These are phyloP conservation scores for Batkoa obscura DNA, from an alignment of 371 early-diverging fungal species.

Conservation along the genomic window DNA sequence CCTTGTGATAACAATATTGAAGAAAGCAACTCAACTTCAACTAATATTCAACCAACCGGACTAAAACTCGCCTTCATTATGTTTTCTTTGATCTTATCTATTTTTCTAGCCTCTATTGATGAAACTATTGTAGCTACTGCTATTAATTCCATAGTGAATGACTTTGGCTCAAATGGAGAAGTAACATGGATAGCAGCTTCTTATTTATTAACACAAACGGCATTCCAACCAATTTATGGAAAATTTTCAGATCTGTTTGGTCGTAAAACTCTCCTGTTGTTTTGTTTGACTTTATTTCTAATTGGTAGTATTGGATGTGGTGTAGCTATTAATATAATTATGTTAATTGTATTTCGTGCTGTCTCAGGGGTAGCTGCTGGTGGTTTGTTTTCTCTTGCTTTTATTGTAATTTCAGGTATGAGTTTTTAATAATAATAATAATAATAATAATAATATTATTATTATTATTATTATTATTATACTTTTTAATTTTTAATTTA, in stretches of 20 bases:
- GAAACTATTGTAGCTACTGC: slow-evolving; percentile 61
- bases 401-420: slow-evolving; percentile 21
- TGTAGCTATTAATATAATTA: slow-evolving; percentile 22
- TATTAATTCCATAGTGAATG: slow-evolving; percentile 51
- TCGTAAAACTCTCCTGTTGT: slow-evolving; percentile 27
- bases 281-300: slow-evolving; percentile 30
- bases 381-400: slow-evolving; percentile 19
- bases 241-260: slow-evolving; percentile 41
- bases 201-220: slow-evolving; percentile 52
- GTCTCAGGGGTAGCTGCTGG: slow-evolving; percentile 57
- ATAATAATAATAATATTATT: no score
- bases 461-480: no score
- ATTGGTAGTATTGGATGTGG: slow-evolving; percentile 35
- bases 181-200: slow-evolving; percentile 55
- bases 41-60: no score
- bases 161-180: slow-evolving; percentile 38
- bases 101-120: slow-evolving; percentile 42
- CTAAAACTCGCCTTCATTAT: no score
- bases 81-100: slow-evolving; percentile 12
- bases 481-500: no score
- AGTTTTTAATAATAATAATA: no score
- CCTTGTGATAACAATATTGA: no score
- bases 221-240: slow-evolving; percentile 51
- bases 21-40: no score
- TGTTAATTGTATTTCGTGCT: slow-evolving; percentile 47